Evolutionary conservation across 2,329 filamentous ascomycete species (phyloP).

Genomic region (Boeremia exigua): DNA sequence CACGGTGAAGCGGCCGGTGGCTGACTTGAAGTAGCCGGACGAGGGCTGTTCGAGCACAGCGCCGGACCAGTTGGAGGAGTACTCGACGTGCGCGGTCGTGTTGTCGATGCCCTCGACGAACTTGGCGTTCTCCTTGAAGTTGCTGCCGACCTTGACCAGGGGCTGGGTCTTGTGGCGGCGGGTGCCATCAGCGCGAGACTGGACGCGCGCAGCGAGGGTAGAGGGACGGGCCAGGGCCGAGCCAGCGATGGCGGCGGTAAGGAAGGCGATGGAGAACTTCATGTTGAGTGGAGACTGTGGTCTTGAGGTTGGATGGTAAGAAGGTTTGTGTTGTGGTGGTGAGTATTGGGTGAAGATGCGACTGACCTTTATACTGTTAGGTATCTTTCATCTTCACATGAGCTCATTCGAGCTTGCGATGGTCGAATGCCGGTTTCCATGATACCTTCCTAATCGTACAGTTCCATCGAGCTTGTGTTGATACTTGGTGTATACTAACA

Average conservation of each 20-base stretch:
- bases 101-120: slow-evolving; percentile 23
- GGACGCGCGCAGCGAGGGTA: slow-evolving; percentile 21
- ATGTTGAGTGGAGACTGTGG: slow-evolving; percentile 5
- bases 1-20: slow-evolving; percentile 61
- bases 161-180: slow-evolving; percentile 24
- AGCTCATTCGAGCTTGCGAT: neutral
- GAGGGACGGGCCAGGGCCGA: slow-evolving; percentile 22
- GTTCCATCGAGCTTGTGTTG: neutral
- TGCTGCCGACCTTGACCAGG: slow-evolving; percentile 20
- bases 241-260: slow-evolving; percentile 19
- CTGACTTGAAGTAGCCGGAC: slow-evolving; percentile 59
- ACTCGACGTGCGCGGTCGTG: slow-evolving; percentile 55
- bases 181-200: slow-evolving; percentile 22
- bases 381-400: neutral
- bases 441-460: slow-evolving; percentile 15
- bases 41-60: slow-evolving; percentile 54
- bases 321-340: neutral
- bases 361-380: slow-evolving; percentile 3
- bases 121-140: slow-evolving; percentile 18
- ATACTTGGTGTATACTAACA: neutral
- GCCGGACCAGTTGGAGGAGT: slow-evolving; percentile 66
- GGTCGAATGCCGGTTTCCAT: neutral
- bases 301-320: neutral
- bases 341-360: neutral
- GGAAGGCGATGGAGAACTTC: slow-evolving; percentile 21